Evolutionary conservation across 352 stramenopile species (phyloP), one percentile per base, ranked within the genome.

Genomic region (Pythium folliculosum): DNA sequence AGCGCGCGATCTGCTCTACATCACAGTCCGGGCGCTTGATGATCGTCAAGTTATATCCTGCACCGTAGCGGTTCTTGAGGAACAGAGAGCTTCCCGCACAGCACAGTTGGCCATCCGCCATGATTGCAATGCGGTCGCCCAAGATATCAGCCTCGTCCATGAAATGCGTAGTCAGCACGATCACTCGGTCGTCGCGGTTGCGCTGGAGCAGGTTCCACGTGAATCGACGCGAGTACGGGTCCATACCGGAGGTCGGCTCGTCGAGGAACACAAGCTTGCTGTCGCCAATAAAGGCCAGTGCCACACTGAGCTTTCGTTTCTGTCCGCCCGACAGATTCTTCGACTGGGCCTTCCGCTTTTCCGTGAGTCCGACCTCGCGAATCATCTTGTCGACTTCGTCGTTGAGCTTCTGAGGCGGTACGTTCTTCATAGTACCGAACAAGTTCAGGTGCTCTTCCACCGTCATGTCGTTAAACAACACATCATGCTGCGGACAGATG

Each of bases 401-500:
- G 1, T 51, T 30, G 1, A 89, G 52, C 59, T 72, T 58, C 9
- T 66, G 38, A 1, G 63, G 60, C 14, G 59, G 38, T 14, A 97
- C 72, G 30, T 90, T 82, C 70, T 99, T 99, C 60, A 99, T 84
- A 37, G 80, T 83, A 16, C 87, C 91, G 70, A 98, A 99, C 60
- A 99, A 86, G 60, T 84, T 51, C 43, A 99, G 76, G 68, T 99
- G 96, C 72, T 99, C 97, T 48, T 90, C 68, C 16, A 99, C 97
- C 1, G 96, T 99, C 45, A 99, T 76, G 30, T 97, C 75, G 40
- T 93, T 88, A 68, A 98, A 98, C 1, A 99, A 72, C 35, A 98
- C 96, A 73, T 99, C 95, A 73, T 99, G 95, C 69, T 99, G 97
- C 1, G 97, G 88, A 76, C 97, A 99, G 50, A 99, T 90, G 45